Base-by-base conservation (phyloP, 139 green algal genomes). In the Chlamydomonas sp. region DNA sequence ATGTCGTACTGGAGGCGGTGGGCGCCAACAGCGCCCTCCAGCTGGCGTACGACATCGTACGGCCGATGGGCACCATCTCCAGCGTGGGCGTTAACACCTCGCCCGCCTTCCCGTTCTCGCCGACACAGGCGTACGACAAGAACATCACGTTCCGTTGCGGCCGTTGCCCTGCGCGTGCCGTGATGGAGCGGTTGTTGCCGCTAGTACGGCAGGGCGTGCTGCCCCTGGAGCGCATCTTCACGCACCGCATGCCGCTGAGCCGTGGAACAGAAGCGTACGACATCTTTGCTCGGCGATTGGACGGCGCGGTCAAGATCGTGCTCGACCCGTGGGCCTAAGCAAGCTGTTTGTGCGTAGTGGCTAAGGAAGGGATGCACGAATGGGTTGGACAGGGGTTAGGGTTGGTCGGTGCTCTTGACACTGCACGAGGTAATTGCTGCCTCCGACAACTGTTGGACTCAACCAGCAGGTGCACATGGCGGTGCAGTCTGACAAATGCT, bases 1-100 rank as follows among this genome's bases (percentile, higher is more conserved):
- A 97, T 59, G 85, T 85, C 0, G 93, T 90, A 18, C 88, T 97
- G n/a, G 94, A 97, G 89, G 80, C 69, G 49, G 89, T 95, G 49
- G 93, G 92, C 18, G 31, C 71, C 10, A 85, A 89, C 16, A 59
- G 79, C 1, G 91, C 93, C 0, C 85, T 95, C 31, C 66, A 83
- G 14, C 74, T 94, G 49, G 93, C 89, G 12, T 95, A 93, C 72
- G 89, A 96, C n/a, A 64, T 95, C 63, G 77, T 95, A 63, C 90
- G 92, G n/a, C 93, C 93, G 0, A 92, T 88, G 60, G 94, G 91
- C 49, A 85, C 77, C 16, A 77, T 92, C 62, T 91, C 89, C 18
- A 92, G 86, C 9, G 79, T 93, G 7, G 92, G 93, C 0, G 90
- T 94, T 14, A 90, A 95, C 79, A 91, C 92, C 71, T 87, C 83